These are phyloP conservation scores for Alternaria longipes DNA, from an alignment of 2,329 filamentous ascomycete species.

Conservation along the genomic window DNA sequence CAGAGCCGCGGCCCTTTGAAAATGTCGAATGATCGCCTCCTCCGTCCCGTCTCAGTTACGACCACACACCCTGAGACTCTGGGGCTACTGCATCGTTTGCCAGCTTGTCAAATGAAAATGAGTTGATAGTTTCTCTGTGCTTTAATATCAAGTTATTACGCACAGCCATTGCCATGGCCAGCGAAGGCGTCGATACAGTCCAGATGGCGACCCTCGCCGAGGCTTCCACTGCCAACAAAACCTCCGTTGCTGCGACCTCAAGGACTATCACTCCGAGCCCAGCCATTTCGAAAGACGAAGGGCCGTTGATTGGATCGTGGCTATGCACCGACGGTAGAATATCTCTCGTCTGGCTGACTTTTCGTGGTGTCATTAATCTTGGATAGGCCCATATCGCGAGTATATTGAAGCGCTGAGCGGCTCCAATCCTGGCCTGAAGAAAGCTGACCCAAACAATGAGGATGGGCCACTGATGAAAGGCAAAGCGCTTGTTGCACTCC, in stretches of 20 bases:
- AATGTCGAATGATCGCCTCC: constrained; percentile 25
- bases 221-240: constrained; percentile 1
- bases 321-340: constrained; percentile 38
- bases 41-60: constrained; percentile 6
- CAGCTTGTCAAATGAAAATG: neutral
- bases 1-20: constrained; percentile 31
- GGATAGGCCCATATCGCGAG: constrained; percentile 37
- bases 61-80: neutral
- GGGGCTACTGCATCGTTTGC: neutral
- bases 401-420: constrained; percentile 42
- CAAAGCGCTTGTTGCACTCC: constrained; percentile 37
- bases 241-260: constrained; percentile 3
- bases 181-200: neutral
- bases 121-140: neutral
- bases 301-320: constrained; percentile 33
- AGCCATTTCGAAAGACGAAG: neutral
- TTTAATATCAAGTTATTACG: neutral
- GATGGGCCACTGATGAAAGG: constrained; percentile 26
- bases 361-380: constrained; percentile 13
- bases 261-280: constrained; percentile 15
- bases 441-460: constrained; percentile 43
- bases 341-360: neutral
- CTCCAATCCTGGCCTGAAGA: constrained; percentile 42
- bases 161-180: constrained; percentile 13
- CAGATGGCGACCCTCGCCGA: constrained; percentile 10